phyloP scores from a whole-genome alignment of 2,329 filamentous ascomycete species.

The Colletotrichum caudatum region DNA sequence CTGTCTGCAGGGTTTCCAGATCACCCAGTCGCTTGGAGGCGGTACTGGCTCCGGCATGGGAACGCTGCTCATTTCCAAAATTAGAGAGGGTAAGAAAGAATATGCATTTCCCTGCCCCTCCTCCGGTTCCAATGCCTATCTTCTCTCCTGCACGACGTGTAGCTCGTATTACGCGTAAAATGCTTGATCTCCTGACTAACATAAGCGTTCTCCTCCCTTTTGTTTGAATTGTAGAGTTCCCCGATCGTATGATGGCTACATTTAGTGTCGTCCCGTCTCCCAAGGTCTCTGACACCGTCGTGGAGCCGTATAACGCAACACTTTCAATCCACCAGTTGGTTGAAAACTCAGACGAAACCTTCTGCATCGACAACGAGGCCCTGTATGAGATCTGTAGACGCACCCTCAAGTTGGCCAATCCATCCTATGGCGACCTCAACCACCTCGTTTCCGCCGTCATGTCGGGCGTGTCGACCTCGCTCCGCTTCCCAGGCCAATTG shows the following conservation, averaged over 20 bases:
- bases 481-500: constrained; percentile 99
- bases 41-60: constrained; percentile 99
- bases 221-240: constrained; percentile 74
- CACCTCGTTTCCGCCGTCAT: constrained; percentile 99
- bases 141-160: too few species aligned
- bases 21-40: constrained; percentile 99
- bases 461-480: constrained; percentile 98
- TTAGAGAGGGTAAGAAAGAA: constrained; percentile 74
- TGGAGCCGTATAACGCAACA: constrained; percentile 99
- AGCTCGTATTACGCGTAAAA: too few species aligned
- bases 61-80: constrained; percentile 99
- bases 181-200: too few species aligned
- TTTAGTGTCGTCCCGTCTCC: constrained; percentile 99
- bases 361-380: constrained; percentile 99
- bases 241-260: constrained; percentile 99
- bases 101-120: too few species aligned
- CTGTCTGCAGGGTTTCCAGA: constrained; percentile 99
- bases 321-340: constrained; percentile 99
- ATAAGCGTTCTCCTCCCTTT: too few species aligned
- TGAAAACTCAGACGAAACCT: constrained; percentile 99
- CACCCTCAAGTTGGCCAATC: constrained; percentile 98
- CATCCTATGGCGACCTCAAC: constrained; percentile 99
- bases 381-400: constrained; percentile 99
- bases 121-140: too few species aligned
- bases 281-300: constrained; percentile 99